Percentiles rank a stretch among this genome's conserved stretches.
These are phyloP conservation scores for Helotiales sp. DNA, from an alignment of 2,329 filamentous ascomycete species.

Conservation along the genomic window DNA sequence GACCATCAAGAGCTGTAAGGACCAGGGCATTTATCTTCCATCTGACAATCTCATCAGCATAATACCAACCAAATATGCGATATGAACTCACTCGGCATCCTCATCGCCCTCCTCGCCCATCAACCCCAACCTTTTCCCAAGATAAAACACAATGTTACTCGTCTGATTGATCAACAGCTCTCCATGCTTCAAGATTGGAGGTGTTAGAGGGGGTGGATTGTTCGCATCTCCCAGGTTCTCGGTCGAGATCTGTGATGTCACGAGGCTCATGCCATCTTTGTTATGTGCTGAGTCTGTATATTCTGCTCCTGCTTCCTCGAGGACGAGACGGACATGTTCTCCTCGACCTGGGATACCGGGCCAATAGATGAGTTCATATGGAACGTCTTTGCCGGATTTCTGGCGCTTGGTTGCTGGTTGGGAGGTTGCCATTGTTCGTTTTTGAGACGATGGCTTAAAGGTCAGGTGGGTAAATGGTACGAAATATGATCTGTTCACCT, in stretches of 20 bases:
- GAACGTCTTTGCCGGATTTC: constrained; percentile 44
- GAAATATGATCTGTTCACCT: no score
- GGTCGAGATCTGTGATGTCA: constrained; percentile 49
- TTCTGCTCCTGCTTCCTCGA: constrained; percentile 65
- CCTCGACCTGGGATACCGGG: constrained; percentile 65
- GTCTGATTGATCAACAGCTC: constrained; percentile 67
- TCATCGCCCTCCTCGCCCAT: constrained; percentile 32
- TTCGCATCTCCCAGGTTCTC: constrained; percentile 48
- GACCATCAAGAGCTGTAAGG: constrained; percentile 66
- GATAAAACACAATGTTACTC: constrained; percentile 70
- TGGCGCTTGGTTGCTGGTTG: constrained; percentile 39
- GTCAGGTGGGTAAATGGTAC: neutral
- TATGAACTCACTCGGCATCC: neutral
- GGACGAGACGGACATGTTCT: constrained; percentile 69
- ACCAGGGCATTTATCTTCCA: constrained; percentile 63
- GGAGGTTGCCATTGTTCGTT: constrained; percentile 10
- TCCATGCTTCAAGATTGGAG: constrained; percentile 60
- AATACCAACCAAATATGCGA: neutral
- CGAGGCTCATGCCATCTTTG: constrained; percentile 50
- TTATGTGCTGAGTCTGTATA: constrained; percentile 63
- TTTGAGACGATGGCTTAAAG: no score
- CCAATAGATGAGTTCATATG: constrained; percentile 27
- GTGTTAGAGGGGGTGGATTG: constrained; percentile 67
- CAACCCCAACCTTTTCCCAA: constrained; percentile 43
- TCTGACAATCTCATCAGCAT: constrained; percentile 38